phyloP scores from a whole-genome alignment of 768 basidiomycete genomes.

The Russula foetens region DNA sequence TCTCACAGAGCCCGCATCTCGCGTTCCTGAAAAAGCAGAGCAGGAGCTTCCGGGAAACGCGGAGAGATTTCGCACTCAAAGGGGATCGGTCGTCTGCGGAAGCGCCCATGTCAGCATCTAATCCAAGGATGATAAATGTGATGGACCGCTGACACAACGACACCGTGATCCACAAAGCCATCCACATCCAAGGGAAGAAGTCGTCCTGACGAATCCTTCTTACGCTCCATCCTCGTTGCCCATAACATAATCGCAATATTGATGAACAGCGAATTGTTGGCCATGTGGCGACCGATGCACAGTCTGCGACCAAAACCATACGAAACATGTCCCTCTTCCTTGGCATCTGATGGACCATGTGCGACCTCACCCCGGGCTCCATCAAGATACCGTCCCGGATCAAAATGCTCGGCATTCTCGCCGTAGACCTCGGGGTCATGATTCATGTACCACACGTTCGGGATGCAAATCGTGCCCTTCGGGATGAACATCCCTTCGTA shows the following conservation, averaged over 20 bases:
- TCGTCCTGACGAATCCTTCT: background rate
- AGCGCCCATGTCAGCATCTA: background rate
- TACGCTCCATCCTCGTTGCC: constrained; percentile 17
- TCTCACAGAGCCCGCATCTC: constrained; percentile 5
- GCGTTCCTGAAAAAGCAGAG: background rate
- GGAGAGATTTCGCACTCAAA: background rate
- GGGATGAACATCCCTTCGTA: constrained; percentile 10
- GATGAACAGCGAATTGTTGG: constrained; percentile 28
- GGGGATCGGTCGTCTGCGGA: constrained; percentile 1
- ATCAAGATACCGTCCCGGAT: constrained; percentile 23
- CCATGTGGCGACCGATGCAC: constrained; percentile 5
- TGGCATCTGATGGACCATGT: constrained; percentile 18
- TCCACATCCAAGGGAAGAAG: constrained; percentile 1
- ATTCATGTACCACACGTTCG: constrained; percentile 25
- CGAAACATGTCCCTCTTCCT: constrained; percentile 19
- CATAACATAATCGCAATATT: constrained; percentile 26
- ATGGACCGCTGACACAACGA: background rate
- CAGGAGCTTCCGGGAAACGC: constrained; percentile 1
- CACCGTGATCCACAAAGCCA: background rate
- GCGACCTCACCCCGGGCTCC: constrained; percentile 17
- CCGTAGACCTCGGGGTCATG: constrained; percentile 24
- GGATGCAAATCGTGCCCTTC: constrained; percentile 28
- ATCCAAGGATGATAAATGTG: too few relatives aligned
- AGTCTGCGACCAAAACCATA: constrained; percentile 23
- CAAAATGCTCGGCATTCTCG: constrained; percentile 19